Evolutionary conservation across 1,284 basidiomycete genomes (phyloP), one percentile per base, ranked within the genome.

Genomic region (Tilletiopsis washingtonensis): DNA sequence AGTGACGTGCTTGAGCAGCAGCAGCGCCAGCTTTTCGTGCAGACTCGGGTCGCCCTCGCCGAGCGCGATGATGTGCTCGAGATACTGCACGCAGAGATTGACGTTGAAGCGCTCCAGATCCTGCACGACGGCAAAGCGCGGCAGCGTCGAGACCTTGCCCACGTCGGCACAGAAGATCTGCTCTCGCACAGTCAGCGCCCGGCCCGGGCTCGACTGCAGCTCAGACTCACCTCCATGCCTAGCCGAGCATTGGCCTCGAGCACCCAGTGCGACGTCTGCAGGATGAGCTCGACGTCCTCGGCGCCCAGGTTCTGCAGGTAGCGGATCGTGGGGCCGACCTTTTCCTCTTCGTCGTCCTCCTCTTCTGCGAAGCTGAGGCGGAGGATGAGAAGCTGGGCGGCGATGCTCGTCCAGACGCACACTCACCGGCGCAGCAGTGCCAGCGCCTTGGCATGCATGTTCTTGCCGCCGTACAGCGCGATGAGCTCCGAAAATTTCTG

Each of bases 161-260:
- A 74, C 54, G 67, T 97, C 93, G 0, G 90, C 91, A 0, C 85
- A 90, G 71, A 98, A 98, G 45, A 99, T 89, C 85, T 93, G 39
- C 29, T 9, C n/a, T n/a, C n/a, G n/a, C n/a, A n/a, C n/a, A n/a
- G n/a, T n/a, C n/a, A n/a, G n/a, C n/a, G n/a, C n/a, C n/a, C n/a
- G n/a, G n/a, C n/a, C n/a, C n/a, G n/a, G n/a, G n/a, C n/a, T n/a
- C n/a, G n/a, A n/a, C n/a, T n/a, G n/a, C n/a, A n/a, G n/a, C n/a
- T n/a, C n/a, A n/a, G n/a, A 19, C 43, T 51, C 63, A 88, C 86
- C 75, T 89, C 80, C 54, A 93, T 83, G 1, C 81, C 89, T 71
- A 84, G 82, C 34, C 81, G 77, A 1, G 78, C 75, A 61, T 91
- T 81, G 37, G 81, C 78, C 36, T 84, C 79, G 51, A 96, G 85